These are phyloP conservation scores for Phytophthora macrochlamydospora DNA, from an alignment of 352 stramenopile species.

Conservation along the genomic window DNA sequence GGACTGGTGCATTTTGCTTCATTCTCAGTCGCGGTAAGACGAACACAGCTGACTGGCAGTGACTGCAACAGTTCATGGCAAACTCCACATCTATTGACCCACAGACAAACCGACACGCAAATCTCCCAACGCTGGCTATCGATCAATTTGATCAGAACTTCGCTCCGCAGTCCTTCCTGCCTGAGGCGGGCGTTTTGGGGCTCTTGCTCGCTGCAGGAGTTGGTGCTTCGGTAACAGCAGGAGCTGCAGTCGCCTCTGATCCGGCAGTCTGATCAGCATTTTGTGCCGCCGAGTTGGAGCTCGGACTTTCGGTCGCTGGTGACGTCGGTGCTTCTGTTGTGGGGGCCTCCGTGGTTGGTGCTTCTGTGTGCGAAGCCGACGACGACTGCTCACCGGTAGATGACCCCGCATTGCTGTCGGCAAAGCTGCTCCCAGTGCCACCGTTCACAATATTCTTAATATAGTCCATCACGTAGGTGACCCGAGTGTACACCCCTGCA, in stretches of 20 bases:
- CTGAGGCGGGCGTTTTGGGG: constrained; percentile 11
- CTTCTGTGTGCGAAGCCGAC: neutral
- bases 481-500: constrained; percentile 61
- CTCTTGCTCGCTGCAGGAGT: neutral
- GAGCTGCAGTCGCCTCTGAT: constrained; percentile 7
- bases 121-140: constrained; percentile 13
- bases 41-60: no score
- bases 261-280: neutral
- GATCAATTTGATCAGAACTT: constrained; percentile 20
- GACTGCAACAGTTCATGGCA: no score
- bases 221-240: constrained; percentile 5
- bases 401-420: constrained; percentile 13
- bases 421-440: constrained; percentile 26
- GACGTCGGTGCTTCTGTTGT: constrained; percentile 6
- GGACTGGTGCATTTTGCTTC: constrained; percentile 30
- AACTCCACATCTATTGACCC: constrained; percentile 34
- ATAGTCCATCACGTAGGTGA: constrained; percentile 57
- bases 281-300: constrained; percentile 12
- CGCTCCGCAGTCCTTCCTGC: constrained; percentile 20
- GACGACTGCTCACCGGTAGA: constrained; percentile 2
- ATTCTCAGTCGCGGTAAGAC: constrained; percentile 14
- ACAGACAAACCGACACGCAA: constrained; percentile 20
- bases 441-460: constrained; percentile 55
- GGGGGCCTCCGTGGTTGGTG: constrained; percentile 9
- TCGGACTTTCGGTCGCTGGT: constrained; percentile 15